Percentiles rank a stretch among this genome's conserved stretches.
Conservation (phyloP, 2,329 filamentous ascomycete species). For the Sporothrix luriei region DNA sequence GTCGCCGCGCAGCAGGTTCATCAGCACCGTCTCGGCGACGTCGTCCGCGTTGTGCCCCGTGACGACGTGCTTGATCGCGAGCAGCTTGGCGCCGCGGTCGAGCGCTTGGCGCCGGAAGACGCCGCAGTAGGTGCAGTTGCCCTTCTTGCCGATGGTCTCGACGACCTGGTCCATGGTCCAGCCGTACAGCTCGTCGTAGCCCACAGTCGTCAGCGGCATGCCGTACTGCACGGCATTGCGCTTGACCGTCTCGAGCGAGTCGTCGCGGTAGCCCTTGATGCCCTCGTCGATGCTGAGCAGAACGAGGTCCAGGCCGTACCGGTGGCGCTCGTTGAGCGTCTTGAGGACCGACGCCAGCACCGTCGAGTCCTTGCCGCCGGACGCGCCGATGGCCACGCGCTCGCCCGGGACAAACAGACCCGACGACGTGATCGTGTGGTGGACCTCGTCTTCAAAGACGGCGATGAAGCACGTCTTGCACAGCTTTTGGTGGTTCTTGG, state of each 20-base stretch:
- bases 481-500: constrained; percentile 92
- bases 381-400: constrained; percentile 89
- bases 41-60: constrained; percentile 98
- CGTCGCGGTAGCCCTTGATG: constrained; percentile 94
- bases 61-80: constrained; percentile 89
- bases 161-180: constrained; percentile 99
- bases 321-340: constrained; percentile 85
- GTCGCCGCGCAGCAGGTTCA: constrained; percentile 93
- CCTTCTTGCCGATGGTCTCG: constrained; percentile 93
- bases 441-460: constrained; percentile 89
- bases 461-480: constrained; percentile 86
- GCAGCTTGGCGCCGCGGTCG: constrained; percentile 83
- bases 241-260: constrained; percentile 95
- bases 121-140: constrained; percentile 98
- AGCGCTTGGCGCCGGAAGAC: constrained; percentile 93
- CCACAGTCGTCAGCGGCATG: constrained; percentile 88
- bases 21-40: constrained; percentile 93
- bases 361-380: constrained; percentile 95
- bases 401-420: constrained; percentile 83
- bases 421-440: constrained; percentile 84
- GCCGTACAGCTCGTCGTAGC: constrained; percentile 91
- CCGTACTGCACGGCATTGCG: constrained; percentile 87
- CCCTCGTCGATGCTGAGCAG: constrained; percentile 94
- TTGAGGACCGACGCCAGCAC: constrained; percentile 93
- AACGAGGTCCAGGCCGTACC: constrained; percentile 82